Evolutionary conservation across 1,284 basidiomycete genomes (phyloP), one percentile per base, ranked within the genome.

Genomic region (Hemileccinum hortonii): DNA sequence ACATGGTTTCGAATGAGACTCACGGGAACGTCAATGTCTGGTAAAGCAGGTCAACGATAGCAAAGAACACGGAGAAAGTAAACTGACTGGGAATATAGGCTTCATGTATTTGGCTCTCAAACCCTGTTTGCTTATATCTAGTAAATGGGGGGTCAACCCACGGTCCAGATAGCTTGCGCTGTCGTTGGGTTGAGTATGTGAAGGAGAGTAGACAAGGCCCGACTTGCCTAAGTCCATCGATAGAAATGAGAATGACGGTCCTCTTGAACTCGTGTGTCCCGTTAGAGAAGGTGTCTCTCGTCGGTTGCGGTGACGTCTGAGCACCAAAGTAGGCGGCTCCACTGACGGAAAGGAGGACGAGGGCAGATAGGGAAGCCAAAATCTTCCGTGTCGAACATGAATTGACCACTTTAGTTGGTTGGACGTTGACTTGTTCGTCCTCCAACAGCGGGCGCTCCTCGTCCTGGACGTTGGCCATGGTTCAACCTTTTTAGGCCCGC

Each of bases 11-110:
- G 14, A 32, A 21, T 0, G 26, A 22, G 37, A 75, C 86, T 77
- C 64, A 90, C 81, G 91, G 94, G 63, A 97, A 97, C 0, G 94
- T 96, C 57, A 94, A 70, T 0, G 91, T 90, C 89, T 91, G 60
- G 30, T 15, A 43, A 32, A 38, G 21, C 6, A 32, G 7, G 6
- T 62, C 1, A 66, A 44, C 16, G 3, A 35, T 18, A n/a, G 41
- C 3, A 26, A 53, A 39, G 19, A 16, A 41, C 14, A 48, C 6
- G 32, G 2, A 43, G 15, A 22, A 18, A 44, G 41, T 22, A 3
- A 3, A 73, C 86, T 59, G 59, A 90, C 88, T 3, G 94, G 94
- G 61, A 95, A 96, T 16, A 94, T 72, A 19, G 94, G 90, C 52
- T 81, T 78, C 84, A 97, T 86, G 15, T 80, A 87, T 66, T 92